Percentiles rank a stretch among this genome's conserved stretches.
phyloP scores from a whole-genome alignment of 225 moss, liverwort and hornwort genomes.

The Marchantia polymorpha region DNA sequence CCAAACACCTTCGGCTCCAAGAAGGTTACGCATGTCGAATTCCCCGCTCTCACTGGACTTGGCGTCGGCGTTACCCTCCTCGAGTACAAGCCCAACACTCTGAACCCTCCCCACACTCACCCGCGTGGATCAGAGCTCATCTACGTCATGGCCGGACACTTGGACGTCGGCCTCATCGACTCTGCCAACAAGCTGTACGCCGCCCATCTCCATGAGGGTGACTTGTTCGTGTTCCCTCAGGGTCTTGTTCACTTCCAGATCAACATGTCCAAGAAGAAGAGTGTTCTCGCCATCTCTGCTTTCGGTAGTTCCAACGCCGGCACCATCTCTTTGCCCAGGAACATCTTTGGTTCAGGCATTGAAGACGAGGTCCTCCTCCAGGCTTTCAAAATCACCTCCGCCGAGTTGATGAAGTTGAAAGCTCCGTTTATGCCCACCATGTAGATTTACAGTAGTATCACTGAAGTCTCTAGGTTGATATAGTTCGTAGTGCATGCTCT shows the following conservation, averaged over 20 bases:
- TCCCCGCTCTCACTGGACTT: slow-evolving; percentile 19
- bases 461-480: no score
- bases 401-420: slow-evolving; percentile 1
- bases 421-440: slow-evolving; percentile 15
- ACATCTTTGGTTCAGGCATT: slow-evolving; percentile 24
- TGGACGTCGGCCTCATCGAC: slow-evolving; percentile 27
- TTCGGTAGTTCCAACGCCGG: slow-evolving; percentile 32
- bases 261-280: slow-evolving; percentile 9
- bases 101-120: slow-evolving; percentile 37
- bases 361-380: slow-evolving; percentile 8
- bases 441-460: not conserved
- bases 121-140: slow-evolving; percentile 31
- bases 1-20: not conserved
- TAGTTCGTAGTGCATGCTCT: no score
- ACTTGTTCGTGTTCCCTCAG: slow-evolving; percentile 32
- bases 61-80: slow-evolving; percentile 23
- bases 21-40: not conserved
- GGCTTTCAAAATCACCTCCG: slow-evolving; percentile 17
- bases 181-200: slow-evolving; percentile 26
- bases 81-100: slow-evolving; percentile 11
- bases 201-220: slow-evolving; percentile 21
- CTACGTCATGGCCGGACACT: slow-evolving; percentile 18
- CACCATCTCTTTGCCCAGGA: slow-evolving; percentile 21
- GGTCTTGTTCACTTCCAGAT: slow-evolving; percentile 30
- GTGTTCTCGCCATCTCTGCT: slow-evolving; percentile 10